Evolutionary conservation across 305 asterid genomes (phyloP), one percentile per base, ranked within the genome.

Genomic region (Withania somnifera): DNA sequence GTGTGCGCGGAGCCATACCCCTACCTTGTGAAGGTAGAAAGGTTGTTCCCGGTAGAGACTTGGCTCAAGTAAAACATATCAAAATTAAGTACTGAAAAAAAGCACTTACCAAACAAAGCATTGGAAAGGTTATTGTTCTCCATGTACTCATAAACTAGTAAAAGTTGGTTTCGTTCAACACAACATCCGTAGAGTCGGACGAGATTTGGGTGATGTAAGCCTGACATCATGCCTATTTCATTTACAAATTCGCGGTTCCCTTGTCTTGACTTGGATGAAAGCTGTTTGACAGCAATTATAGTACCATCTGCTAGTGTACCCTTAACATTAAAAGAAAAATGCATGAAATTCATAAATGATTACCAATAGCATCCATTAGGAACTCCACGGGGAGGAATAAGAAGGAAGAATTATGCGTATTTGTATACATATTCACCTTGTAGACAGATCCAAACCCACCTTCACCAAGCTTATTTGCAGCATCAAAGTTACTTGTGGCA

Each of bases 401-500:
- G 67, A 50, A 22, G 34, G 24, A 30, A 61, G 77, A n/a, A 64
- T 34, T 54, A 24, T 9, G 57, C 50, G 32, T 36, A 40, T n/a
- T n/a, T 50, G 22, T 30, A 61, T 28, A 13, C 38, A 77, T 40
- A 38, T 30, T 19, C 87, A 87, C 93, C 89, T 87, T 89, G 86
- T 85, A 89, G 47, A 89, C 94, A 36, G 88, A 84, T 50, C 94
- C 94, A 81, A 91, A 91, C 68, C 92, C 95, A 80, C 95, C 95
- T 84, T 91, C 91, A 6, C 93, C 93, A 54, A 91, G 86, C 77
- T 91, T 91, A 86, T 91, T 89, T 47, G 82, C 90, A 77, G 87
- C 66, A 83, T 86, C 71, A 40, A 91, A 89, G 84, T 89, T 83
- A 63, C 85, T 73, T 19, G 93, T 89, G 84, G 94, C 91, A 61